Base-by-base conservation (phyloP, 176 grass and related monocot species). In the Triticum monococcum region DNA sequence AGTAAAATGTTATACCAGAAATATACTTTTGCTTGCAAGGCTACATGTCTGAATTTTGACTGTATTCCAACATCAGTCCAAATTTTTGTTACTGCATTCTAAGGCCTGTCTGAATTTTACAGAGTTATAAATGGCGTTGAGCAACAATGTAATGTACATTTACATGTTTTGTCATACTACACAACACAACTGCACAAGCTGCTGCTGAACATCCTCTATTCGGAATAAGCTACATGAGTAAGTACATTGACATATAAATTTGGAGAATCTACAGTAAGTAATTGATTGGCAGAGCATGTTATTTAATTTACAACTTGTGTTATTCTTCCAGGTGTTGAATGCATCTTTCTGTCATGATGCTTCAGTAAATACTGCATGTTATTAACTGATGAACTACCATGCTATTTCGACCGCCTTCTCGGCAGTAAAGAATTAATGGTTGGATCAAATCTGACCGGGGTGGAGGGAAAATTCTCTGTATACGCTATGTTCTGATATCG, bases 81-180 rank as follows among this genome's bases (percentile, higher is more conserved):
- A 54, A 18, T 54, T 18, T 54, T 18, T 18, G 5, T 54, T 54
- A 54, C 50, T 54, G 50, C 50, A 54, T 54, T 54, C 50, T 2
- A 54, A 1, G 50, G 50, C 1, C 50, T 54, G 50, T 18, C 16
- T 22, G 4, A 83, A 75, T 67, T 87, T 25, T 5, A 79, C 80
- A 90, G n/a, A 48, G 23, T 77, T 84, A 76, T 70, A 59, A 59
- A 59, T 61, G 24, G 62, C 18, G 30, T 76, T 75, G 52, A 38
- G 37, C n/a, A 87, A 77, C 36, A 68, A 32, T 91, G 22, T 84
- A 80, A 31, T 91, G n/a, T 84, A 81, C 69, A 87, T 81, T 69
- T 81, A 80, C 80, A 87, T 16, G 22, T 71, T 70, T 37, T 61
- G 46, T 9, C 14, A 76, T 80, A 84, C 75, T 48, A 68, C 36